A percentile compares a stretch with the other conserved stretches of the same genome.
Conservation (phyloP, 1,284 basidiomycete species). For the Wallemia mellicola region DNA sequence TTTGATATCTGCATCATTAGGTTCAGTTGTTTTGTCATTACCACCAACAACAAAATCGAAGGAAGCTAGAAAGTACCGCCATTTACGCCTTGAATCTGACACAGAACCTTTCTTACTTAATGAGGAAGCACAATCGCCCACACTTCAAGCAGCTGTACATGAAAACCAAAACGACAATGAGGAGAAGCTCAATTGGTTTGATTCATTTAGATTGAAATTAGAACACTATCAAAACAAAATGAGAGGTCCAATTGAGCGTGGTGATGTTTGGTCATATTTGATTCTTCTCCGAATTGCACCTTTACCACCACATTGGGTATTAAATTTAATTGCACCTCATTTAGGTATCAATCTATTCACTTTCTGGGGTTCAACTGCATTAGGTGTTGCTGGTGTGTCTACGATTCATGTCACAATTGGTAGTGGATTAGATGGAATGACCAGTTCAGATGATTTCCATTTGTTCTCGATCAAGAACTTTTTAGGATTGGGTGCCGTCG, state of each 20-base stretch:
- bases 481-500: conserved; percentile 46
- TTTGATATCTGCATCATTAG: conserved; percentile 59
- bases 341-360: conserved; percentile 53
- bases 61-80: background rate
- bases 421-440: conserved; percentile 78
- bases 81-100: background rate
- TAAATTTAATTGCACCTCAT: conserved; percentile 79
- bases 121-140: background rate
- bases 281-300: conserved; percentile 44
- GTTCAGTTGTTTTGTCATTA: conserved; percentile 54
- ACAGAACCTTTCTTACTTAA: background rate
- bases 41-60: conserved; percentile 17
- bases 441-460: conserved; percentile 65
- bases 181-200: background rate
- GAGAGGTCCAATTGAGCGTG: background rate
- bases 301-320: conserved; percentile 72
- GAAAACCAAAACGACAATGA: background rate
- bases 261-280: background rate
- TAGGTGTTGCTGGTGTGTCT: conserved; percentile 68
- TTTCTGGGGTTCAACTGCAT: conserved; percentile 71
- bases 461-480: conserved; percentile 67
- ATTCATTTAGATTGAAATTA: background rate
- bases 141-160: background rate
- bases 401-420: conserved; percentile 93
- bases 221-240: background rate